A percentile compares a stretch with the other conserved stretches of the same genome.
phyloP scores from a whole-genome alignment of 73 alveolate genomes.

The Paramecium sexaurelia region DNA sequence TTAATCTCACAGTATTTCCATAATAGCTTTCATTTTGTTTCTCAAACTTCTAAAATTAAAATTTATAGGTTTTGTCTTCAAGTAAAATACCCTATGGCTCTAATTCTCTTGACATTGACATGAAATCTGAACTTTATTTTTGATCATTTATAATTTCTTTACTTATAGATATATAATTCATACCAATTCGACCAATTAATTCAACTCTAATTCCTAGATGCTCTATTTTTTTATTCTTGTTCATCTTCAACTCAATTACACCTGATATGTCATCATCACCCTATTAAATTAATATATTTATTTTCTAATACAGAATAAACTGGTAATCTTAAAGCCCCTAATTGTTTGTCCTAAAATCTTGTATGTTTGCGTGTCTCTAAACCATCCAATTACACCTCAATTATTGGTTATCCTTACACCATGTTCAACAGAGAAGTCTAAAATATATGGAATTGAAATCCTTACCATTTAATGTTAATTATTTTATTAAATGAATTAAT shows the following conservation, averaged over 20 bases:
- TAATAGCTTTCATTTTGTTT: constrained; percentile 61
- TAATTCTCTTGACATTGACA: constrained; percentile 68
- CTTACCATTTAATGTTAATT: not conserved
- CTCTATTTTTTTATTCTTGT: constrained; percentile 43
- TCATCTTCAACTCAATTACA: constrained; percentile 36
- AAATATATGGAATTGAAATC: not conserved
- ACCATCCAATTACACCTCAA: constrained; percentile 64
- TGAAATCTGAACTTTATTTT: constrained; percentile 65
- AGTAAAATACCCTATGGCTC: constrained; percentile 59
- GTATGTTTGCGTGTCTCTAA: constrained; percentile 61
- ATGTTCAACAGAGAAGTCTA: constrained; percentile 25
- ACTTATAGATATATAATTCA: not conserved
- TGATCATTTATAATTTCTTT: constrained; percentile 57
- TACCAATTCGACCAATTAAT: constrained; percentile 63
- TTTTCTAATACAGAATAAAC: constrained; percentile 45
- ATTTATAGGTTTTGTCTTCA: constrained; percentile 60
- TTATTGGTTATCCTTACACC: constrained; percentile 29
- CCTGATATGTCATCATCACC: constrained; percentile 70
- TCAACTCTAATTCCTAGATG: constrained; percentile 65
- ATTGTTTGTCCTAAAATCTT: constrained; percentile 49
- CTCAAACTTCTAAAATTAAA: constrained; percentile 61
- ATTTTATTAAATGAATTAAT: not conserved
- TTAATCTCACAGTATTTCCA: constrained; percentile 58
- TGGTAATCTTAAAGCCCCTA: constrained; percentile 53
- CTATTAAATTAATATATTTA: not conserved